Evolutionary conservation across 2,329 filamentous ascomycete genomes (phyloP).

Genomic region (Penicillium palitans): DNA sequence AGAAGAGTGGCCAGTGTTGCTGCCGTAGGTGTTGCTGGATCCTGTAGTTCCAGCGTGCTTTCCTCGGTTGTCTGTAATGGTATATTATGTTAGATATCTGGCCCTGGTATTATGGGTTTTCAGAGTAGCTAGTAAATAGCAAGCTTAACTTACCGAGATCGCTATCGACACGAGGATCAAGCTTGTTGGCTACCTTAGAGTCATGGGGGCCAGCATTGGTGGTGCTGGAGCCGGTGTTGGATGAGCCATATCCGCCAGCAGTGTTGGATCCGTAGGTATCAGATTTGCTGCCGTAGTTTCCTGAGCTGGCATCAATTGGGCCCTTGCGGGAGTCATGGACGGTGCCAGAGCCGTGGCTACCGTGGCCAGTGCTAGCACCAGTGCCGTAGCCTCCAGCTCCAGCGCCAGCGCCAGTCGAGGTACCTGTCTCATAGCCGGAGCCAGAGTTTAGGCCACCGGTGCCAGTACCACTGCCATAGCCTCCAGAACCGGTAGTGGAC

Average conservation of each 20-base stretch:
- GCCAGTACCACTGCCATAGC: background rate
- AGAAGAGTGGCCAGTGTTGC: background rate
- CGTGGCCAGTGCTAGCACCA: background rate
- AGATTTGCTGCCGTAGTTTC: constrained; percentile 1
- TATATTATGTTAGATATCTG: background rate
- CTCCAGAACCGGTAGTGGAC: background rate
- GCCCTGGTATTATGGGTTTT: no score
- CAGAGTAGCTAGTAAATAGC: no score
- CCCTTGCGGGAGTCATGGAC: constrained; percentile 7
- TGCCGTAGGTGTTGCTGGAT: background rate
- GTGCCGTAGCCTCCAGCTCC: background rate
- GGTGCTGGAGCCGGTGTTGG: constrained; percentile 11
- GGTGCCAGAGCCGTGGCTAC: background rate
- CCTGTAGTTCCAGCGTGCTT: background rate
- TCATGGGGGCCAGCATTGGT: constrained; percentile 42
- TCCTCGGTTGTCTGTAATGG: constrained; percentile 3
- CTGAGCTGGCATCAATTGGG: background rate
- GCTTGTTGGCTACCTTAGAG: constrained; percentile 50
- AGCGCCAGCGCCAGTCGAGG: background rate
- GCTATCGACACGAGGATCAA: constrained; percentile 48
- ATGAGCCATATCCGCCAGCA: constrained; percentile 11
- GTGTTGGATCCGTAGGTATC: constrained; percentile 5
- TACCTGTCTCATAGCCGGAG: background rate
- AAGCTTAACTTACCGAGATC: constrained; percentile 16
- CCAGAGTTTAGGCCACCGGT: background rate